Conservation (phyloP, 495 filamentous ascomycete genomes). For the Penicillium salamii region DNA sequence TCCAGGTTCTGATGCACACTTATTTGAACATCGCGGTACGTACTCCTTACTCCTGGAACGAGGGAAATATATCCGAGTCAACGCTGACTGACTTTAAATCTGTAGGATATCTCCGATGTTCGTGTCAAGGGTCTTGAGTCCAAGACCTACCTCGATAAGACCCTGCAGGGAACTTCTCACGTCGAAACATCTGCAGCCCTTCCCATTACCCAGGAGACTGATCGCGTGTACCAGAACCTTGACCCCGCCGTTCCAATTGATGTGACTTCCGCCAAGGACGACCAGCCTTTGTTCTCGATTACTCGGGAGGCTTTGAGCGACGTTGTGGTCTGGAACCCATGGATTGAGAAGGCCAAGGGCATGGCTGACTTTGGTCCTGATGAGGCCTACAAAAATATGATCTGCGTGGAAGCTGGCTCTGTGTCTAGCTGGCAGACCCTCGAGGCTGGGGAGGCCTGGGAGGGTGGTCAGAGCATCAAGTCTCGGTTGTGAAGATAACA, state of each 20-base stretch:
- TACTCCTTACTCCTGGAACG: too few species aligned
- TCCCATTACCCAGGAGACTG: constrained; percentile 69
- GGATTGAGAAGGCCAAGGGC: constrained; percentile 73
- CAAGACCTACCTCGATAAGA: constrained; percentile 78
- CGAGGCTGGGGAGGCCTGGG: constrained; percentile 83
- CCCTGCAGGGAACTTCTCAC: constrained; percentile 55
- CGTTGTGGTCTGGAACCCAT: constrained; percentile 97
- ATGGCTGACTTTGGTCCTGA: constrained; percentile 89
- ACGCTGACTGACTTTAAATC: neutral
- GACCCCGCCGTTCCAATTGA: constrained; percentile 53
- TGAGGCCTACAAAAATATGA: constrained; percentile 85
- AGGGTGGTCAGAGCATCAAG: constrained; percentile 78
- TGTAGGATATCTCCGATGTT: constrained; percentile 70
- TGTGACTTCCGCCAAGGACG: constrained; percentile 56
- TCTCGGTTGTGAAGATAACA: constrained; percentile 22
- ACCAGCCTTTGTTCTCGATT: constrained; percentile 63
- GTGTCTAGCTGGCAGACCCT: constrained; percentile 79
- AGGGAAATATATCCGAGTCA: too few species aligned
- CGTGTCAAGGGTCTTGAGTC: constrained; percentile 69
- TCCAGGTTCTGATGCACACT: constrained; percentile 87
- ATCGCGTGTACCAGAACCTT: constrained; percentile 72
- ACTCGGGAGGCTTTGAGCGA: constrained; percentile 77
- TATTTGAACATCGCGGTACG: constrained; percentile 79
- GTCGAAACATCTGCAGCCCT: constrained; percentile 54
- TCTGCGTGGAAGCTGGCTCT: constrained; percentile 88